These are phyloP conservation scores for Rhynchosporium agropyri DNA, from an alignment of 2,329 filamentous ascomycete genomes.

Conservation along the genomic window DNA sequence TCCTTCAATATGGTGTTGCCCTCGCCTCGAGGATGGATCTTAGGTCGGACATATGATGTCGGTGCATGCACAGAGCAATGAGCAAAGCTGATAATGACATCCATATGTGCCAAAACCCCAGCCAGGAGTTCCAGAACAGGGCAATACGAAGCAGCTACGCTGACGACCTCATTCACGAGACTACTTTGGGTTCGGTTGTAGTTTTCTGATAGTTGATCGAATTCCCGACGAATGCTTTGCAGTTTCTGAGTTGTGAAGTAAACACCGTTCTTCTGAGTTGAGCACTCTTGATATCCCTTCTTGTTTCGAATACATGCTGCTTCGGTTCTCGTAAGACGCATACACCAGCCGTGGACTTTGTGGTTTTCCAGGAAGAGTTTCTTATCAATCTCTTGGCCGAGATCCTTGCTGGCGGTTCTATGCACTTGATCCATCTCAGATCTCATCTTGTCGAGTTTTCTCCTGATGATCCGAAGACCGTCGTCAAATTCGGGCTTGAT, in stretches of 20 bases:
- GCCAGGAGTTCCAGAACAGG: constrained; percentile 90
- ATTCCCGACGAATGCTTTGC: constrained; percentile 80
- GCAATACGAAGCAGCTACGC: constrained; percentile 90
- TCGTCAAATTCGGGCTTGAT: constrained; percentile 99
- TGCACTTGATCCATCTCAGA: constrained; percentile 85
- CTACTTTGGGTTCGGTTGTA: constrained; percentile 95
- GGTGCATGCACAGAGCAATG: constrained; percentile 93
- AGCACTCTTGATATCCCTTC: constrained; percentile 87
- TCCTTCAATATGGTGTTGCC: constrained; percentile 90
- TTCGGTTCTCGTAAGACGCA: constrained; percentile 88
- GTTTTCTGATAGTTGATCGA: constrained; percentile 89
- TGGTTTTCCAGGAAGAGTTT: constrained; percentile 98
- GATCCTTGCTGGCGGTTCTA: constrained; percentile 72
- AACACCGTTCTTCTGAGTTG: constrained; percentile 97
- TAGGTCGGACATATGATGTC: constrained; percentile 86
- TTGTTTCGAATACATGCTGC: constrained; percentile 93
- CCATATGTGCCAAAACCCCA: constrained; percentile 85
- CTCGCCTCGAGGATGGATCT: constrained; percentile 83
- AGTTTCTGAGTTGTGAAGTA: constrained; percentile 92
- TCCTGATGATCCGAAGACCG: constrained; percentile 80
- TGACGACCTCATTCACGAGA: constrained; percentile 88
- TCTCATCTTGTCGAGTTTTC: constrained; percentile 83
- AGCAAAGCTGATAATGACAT: constrained; percentile 92
- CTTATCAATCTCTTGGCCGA: constrained; percentile 93
- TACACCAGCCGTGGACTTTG: constrained; percentile 93